These are phyloP conservation scores for Metarhizium humberi DNA, from an alignment of 2,329 filamentous ascomycete genomes.

Conservation along the genomic window DNA sequence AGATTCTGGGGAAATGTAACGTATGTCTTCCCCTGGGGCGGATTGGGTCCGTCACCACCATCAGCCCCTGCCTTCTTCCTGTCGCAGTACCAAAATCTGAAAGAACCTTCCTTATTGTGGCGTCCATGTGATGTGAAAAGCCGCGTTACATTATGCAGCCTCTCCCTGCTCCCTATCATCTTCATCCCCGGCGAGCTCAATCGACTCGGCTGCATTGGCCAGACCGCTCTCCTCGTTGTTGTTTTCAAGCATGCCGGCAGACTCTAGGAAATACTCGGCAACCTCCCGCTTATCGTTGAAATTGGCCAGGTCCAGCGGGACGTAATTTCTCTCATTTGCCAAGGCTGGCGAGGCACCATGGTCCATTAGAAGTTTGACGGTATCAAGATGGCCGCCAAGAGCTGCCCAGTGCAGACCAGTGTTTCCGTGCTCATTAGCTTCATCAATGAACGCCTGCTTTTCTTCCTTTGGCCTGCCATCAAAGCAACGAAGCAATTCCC, in stretches of 20 bases:
- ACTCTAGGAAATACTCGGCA: slow-evolving; percentile 49
- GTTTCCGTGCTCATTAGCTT: slow-evolving; percentile 74
- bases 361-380: slow-evolving; percentile 68
- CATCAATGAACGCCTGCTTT: slow-evolving; percentile 50
- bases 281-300: slow-evolving; percentile 59
- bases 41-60: slow-evolving; percentile 1
- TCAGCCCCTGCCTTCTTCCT: not conserved
- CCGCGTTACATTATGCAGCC: slow-evolving; percentile 1
- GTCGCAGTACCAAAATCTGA: not conserved
- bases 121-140: not conserved
- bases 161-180: slow-evolving; percentile 13
- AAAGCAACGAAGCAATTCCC: slow-evolving; percentile 33
- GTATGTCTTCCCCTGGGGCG: slow-evolving; percentile 1
- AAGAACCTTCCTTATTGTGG: not conserved
- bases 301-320: slow-evolving; percentile 66
- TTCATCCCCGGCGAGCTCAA: slow-evolving; percentile 27
- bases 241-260: slow-evolving; percentile 37
- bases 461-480: slow-evolving; percentile 27
- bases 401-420: slow-evolving; percentile 92
- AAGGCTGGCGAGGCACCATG: slow-evolving; percentile 68
- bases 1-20: not conserved
- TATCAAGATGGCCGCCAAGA: slow-evolving; percentile 74
- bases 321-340: slow-evolving; percentile 76
- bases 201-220: slow-evolving; percentile 25
- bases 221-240: slow-evolving; percentile 36